Evolutionary conservation across 805 yeast species (phyloP).

Genomic region (Limtongia smithiae): DNA sequence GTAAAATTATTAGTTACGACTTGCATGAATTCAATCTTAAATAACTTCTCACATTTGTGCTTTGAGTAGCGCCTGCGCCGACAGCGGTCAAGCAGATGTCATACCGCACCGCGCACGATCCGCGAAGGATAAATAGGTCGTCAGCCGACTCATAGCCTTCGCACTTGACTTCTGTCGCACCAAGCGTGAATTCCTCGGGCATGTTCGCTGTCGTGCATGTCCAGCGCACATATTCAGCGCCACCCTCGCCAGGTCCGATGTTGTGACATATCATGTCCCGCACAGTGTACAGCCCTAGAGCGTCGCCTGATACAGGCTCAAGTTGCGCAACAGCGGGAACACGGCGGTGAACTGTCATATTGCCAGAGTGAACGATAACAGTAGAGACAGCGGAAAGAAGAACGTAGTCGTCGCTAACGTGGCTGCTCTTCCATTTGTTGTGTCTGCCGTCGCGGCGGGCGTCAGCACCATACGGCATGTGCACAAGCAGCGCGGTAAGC

Average conservation of each 20-base stretch:
- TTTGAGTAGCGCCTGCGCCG: constrained; percentile 11
- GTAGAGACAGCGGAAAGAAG: constrained; percentile 12
- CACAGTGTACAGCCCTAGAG: constrained; percentile 17
- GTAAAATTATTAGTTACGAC: no score
- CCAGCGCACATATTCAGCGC: constrained; percentile 27
- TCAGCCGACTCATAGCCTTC: constrained; percentile 22
- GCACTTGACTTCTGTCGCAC: constrained; percentile 23
- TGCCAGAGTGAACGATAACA: constrained; percentile 15
- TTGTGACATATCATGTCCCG: constrained; percentile 24
- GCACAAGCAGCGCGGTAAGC: background rate
- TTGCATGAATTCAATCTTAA: no score
- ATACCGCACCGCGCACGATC: constrained; percentile 25
- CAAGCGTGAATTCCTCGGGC: constrained; percentile 25
- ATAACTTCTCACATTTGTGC: no score
- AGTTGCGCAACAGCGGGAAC: constrained; percentile 15
- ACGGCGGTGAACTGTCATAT: constrained; percentile 12
- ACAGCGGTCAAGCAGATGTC: constrained; percentile 18
- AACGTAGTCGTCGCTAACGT: background rate
- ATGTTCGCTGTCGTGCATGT: constrained; percentile 20
- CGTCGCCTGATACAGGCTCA: constrained; percentile 20
- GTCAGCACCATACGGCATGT: no score
- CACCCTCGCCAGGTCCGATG: constrained; percentile 27
- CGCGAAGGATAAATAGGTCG: constrained; percentile 21
- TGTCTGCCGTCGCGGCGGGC: no score
- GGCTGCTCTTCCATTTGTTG: no score